These are phyloP conservation scores for Sicyos baderoa DNA, from an alignment of 306 rosid genomes.

Conservation along the genomic window DNA sequence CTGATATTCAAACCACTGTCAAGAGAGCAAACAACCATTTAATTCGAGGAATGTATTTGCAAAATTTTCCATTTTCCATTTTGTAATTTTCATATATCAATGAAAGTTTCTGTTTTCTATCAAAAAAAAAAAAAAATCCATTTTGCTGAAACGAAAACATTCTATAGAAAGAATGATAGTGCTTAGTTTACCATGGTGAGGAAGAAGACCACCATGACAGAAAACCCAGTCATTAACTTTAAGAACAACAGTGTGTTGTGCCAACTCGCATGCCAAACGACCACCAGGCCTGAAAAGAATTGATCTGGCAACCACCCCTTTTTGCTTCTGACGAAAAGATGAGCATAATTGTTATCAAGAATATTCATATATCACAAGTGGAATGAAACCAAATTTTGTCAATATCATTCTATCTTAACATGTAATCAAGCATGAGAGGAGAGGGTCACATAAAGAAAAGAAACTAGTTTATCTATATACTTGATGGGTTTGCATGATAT, in stretches of 20 bases:
- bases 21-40: neutral
- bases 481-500: neutral
- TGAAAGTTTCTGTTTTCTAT: too few species aligned
- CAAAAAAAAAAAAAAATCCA: too few species aligned
- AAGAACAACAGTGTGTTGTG: constrained; percentile 68
- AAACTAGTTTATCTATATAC: neutral
- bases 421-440: constrained; percentile 4
- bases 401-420: neutral
- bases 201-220: constrained; percentile 99
- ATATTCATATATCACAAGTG: neutral
- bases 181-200: constrained; percentile 75
- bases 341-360: constrained; percentile 36
- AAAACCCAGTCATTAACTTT: constrained; percentile 95
- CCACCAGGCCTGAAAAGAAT: constrained; percentile 83
- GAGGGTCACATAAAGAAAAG: neutral
- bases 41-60: neutral
- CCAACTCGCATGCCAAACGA: constrained; percentile 63
- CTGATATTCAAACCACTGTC: neutral
- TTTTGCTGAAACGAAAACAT: neutral
- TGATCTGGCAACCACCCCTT: constrained; percentile 79
- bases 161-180: constrained; percentile 14
- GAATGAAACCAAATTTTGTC: neutral
- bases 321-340: constrained; percentile 84
- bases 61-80: neutral
- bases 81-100: too few species aligned